Evolutionary conservation across 2,329 filamentous ascomycete genomes (phyloP), one percentile per base, ranked within the genome.

Genomic region (Paraconiothyrium brasiliense): DNA sequence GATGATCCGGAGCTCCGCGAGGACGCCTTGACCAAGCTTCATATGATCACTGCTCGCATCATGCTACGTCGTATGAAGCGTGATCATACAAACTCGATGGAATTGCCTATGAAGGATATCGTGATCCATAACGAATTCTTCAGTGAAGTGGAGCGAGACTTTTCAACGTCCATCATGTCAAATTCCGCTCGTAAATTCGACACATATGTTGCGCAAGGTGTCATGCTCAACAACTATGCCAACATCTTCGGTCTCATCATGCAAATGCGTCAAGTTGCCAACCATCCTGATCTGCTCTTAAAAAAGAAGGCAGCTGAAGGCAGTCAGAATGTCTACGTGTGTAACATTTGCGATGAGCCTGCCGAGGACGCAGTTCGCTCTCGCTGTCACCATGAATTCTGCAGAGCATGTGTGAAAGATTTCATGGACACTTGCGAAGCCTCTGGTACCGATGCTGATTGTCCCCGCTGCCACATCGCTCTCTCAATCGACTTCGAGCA

Each of bases 171-270:
- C 71, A 97, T 99, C 83, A 99, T 98, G 93, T 92, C 89, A 16
- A 97, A 92, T 74, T 91, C 92, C 8, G 87, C 90, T 61, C 90
- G 95, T 63, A 90, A 93, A 71, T 99, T 98, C 68, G 92, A 98
- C 74, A 98, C 94, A 0, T 99, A 98, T 68, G 95, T 98, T 41
- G 91, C 93, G 20, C 92, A 93, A 66, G 94, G 93, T 82, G 94
- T 98, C 22, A 88, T 99, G 79, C 86, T 99, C 55, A 85, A 98
- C 84, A 78, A 78, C 76, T 98, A 98, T 70, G 95, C 95, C 82
- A 99, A 99, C 77, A 98, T 99, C 67, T 99, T 99, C 72, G 94
- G 94, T 74, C 86, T 99, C 58, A 97, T 99, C 74, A 98, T 98
- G 93, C 94, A 97, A 79, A 98, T 99, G 94, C 91, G 95, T 58